Conservation (phyloP, 2,329 filamentous ascomycete species). For the Exophiala mesophila region DNA sequence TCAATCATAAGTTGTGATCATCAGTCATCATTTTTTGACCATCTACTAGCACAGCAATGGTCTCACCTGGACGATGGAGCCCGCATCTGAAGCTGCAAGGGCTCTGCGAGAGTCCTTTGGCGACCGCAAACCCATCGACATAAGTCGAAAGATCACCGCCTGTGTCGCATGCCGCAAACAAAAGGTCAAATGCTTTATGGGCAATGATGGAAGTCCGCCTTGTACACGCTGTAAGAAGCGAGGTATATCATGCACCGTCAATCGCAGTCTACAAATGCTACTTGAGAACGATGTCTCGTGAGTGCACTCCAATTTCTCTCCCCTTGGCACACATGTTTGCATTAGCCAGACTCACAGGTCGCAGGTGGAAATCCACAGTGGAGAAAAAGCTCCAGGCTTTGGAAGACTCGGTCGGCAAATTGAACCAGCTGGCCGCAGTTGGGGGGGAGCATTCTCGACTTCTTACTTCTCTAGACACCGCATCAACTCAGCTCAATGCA, state of each 20-base stretch:
- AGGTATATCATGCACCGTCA: conserved; percentile 46
- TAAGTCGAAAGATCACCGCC: conserved; percentile 32
- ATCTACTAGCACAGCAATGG: too few species aligned
- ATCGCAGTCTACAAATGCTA: conserved; percentile 48
- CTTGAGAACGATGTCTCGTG: conserved; percentile 21
- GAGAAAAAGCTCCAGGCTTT: conserved; percentile 35
- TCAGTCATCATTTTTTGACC: too few species aligned
- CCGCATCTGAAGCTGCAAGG: conserved; percentile 17
- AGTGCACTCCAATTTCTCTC: too few species aligned
- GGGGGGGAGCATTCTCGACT: neutral
- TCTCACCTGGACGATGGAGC: conserved; percentile 5
- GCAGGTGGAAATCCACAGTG: conserved; percentile 39
- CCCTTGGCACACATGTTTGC: too few species aligned
- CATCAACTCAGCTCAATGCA: neutral
- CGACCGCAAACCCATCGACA: conserved; percentile 34
- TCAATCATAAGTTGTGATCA: too few species aligned
- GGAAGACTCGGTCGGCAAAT: conserved; percentile 31
- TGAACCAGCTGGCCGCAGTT: conserved; percentile 7
- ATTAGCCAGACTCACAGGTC: too few species aligned
- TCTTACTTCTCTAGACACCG: neutral
- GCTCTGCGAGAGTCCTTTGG: conserved; percentile 34
- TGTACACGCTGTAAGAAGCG: conserved; percentile 48
- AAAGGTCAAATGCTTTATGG: conserved; percentile 53
- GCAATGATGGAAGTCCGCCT: conserved; percentile 38
- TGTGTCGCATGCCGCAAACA: conserved; percentile 32